phyloP scores from a whole-genome alignment of 495 filamentous ascomycete genomes.

The Aspergillus egyptiacus region DNA sequence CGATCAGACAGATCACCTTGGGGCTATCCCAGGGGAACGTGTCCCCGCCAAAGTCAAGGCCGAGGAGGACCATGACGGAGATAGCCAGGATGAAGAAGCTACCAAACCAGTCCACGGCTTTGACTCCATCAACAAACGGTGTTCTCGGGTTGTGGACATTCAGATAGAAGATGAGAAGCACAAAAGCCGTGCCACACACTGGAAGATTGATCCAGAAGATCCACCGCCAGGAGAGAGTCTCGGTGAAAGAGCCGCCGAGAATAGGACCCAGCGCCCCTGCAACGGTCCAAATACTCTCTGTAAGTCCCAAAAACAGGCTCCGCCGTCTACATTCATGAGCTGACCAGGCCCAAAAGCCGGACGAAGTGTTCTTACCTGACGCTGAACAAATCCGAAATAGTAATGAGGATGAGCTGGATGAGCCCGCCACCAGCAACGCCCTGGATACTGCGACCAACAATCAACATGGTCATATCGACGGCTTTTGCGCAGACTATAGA shows the following conservation, averaged over 20 bases:
- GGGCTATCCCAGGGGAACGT: conserved; percentile 66
- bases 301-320: conserved; percentile 48
- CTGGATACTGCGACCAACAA: conserved; percentile 50
- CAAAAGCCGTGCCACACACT: conserved; percentile 47
- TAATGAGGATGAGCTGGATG: conserved; percentile 47
- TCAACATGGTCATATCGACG: conserved; percentile 47
- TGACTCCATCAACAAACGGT: conserved; percentile 54
- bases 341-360: neutral
- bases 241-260: conserved; percentile 61
- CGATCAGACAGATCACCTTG: conserved; percentile 67
- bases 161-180: conserved; percentile 52
- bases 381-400: conserved; percentile 54
- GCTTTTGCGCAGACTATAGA: conserved; percentile 46
- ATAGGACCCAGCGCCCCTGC: conserved; percentile 59
- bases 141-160: conserved; percentile 58
- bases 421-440: conserved; percentile 51
- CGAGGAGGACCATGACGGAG: conserved; percentile 71
- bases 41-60: conserved; percentile 70
- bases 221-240: conserved; percentile 59
- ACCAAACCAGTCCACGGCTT: conserved; percentile 73
- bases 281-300: conserved; percentile 52
- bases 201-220: conserved; percentile 72
- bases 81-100: conserved; percentile 62
- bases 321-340: conserved; percentile 30
- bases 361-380: conserved; percentile 35